These are phyloP conservation scores for Solanum lignicaule DNA, from an alignment of 257 asterid species.

Conservation along the genomic window DNA sequence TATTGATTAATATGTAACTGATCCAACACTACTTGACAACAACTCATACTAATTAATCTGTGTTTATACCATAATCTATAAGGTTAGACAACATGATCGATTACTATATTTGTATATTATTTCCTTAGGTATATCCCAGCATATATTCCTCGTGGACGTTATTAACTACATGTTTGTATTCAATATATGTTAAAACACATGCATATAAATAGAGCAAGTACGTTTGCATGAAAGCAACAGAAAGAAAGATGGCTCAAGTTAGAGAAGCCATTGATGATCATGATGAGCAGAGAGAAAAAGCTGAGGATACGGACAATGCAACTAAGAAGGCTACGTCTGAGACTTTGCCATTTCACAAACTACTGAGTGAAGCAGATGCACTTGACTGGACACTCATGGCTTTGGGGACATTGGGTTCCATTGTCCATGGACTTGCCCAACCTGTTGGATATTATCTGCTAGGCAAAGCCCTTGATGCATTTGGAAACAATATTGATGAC, in stretches of 20 bases:
- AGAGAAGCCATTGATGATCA: conserved; percentile 13
- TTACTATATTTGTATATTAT: neutral
- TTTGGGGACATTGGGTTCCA: conserved; percentile 58
- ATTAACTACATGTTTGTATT: neutral
- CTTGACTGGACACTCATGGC: conserved; percentile 68
- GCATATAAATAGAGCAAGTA: neutral
- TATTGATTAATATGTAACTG: neutral
- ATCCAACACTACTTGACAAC: neutral
- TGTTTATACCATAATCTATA: neutral
- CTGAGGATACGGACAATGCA: neutral
- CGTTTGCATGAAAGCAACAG: conserved; percentile 3
- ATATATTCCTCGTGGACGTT: neutral
- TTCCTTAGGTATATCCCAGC: neutral
- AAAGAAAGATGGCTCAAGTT: neutral
- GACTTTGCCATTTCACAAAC: conserved; percentile 36
- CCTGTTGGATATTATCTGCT: conserved; percentile 62
- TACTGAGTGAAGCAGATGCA: conserved; percentile 56
- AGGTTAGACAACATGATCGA: neutral
- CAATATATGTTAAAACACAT: neutral
- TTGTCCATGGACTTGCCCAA: conserved; percentile 72
- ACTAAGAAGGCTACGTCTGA: conserved; percentile 7
- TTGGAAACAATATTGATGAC: conserved; percentile 43
- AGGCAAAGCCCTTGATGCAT: conserved; percentile 71
- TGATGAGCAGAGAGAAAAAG: conserved; percentile 10
- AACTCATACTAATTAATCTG: neutral